phyloP scores from a whole-genome alignment of 1,139 yeast genomes.

The Hansenula lynferdii region DNA sequence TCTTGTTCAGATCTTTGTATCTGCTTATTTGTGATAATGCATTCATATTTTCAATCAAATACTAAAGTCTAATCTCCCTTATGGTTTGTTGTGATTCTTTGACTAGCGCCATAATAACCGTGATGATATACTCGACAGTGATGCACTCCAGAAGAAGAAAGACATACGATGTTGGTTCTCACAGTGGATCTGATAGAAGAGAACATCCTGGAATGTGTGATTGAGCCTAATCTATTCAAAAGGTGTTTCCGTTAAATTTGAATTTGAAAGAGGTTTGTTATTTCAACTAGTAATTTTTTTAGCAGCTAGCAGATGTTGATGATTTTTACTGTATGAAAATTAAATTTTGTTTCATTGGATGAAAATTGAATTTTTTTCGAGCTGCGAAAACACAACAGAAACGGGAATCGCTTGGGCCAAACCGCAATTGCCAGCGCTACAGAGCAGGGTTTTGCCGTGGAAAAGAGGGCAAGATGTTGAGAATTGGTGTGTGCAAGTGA shows the following conservation, averaged over 20 bases:
- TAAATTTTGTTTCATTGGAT: slow-evolving; percentile 4
- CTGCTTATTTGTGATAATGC: too few relatives aligned
- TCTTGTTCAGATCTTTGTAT: too few relatives aligned
- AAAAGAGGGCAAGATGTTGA: too few relatives aligned
- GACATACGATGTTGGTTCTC: slow-evolving; percentile 24
- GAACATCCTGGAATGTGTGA: slow-evolving; percentile 16
- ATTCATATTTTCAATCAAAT: too few relatives aligned
- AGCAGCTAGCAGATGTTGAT: slow-evolving; percentile 2
- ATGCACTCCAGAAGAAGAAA: neutral
- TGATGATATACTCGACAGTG: neutral
- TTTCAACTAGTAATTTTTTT: neutral
- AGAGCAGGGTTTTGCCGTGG: too few relatives aligned
- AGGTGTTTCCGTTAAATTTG: neutral
- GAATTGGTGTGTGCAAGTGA: too few relatives aligned
- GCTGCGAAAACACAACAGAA: neutral
- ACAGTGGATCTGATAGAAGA: slow-evolving; percentile 26
- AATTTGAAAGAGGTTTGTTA: neutral
- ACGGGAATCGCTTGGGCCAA: too few relatives aligned
- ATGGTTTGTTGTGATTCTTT: too few relatives aligned
- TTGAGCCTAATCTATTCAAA: slow-evolving; percentile 2
- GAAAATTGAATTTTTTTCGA: neutral
- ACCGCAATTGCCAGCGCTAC: too few relatives aligned
- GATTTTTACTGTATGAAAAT: slow-evolving; percentile 2
- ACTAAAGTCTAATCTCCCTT: too few relatives aligned
- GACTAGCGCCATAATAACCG: too few relatives aligned